phyloP scores from a whole-genome alignment of 345 rosid species.

The Trapa incisa region DNA sequence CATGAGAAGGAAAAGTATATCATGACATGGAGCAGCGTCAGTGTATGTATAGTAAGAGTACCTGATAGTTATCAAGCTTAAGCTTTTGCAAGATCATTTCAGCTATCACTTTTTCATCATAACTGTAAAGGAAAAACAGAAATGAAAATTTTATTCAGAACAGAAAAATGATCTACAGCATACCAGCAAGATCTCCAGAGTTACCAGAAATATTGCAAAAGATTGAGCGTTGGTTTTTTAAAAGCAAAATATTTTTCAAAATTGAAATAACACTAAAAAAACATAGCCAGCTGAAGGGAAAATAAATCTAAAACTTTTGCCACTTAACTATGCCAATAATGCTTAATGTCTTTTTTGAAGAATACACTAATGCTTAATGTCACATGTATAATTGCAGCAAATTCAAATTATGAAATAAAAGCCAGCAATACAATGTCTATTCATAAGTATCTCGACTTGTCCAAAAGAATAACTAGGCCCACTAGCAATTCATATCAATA shows the following conservation, averaged over 20 bases:
- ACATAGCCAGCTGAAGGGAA: neutral
- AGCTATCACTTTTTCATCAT: slow-evolving; percentile 63
- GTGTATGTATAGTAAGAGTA: slow-evolving; percentile 12
- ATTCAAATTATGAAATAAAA: neutral
- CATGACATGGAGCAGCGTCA: neutral
- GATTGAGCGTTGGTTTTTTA: neutral
- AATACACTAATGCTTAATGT: neutral
- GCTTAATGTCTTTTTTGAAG: neutral
- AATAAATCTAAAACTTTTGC: neutral
- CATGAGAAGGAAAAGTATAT: neutral
- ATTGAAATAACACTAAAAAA: neutral
- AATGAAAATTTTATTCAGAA: neutral
- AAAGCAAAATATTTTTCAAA: neutral
- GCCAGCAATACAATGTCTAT: neutral
- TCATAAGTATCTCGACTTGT: neutral
- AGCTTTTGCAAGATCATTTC: slow-evolving; percentile 58
- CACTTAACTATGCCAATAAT: neutral
- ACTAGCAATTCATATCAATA: neutral
- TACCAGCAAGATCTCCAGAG: neutral
- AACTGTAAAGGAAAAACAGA: slow-evolving; percentile 26
- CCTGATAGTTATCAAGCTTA: slow-evolving; percentile 89
- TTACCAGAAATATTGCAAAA: neutral
- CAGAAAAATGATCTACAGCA: neutral
- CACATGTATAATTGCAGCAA: neutral
- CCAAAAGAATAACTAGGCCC: neutral